Conservation (phyloP, 2,329 filamentous ascomycete species). For the Colletotrichum sp. region DNA sequence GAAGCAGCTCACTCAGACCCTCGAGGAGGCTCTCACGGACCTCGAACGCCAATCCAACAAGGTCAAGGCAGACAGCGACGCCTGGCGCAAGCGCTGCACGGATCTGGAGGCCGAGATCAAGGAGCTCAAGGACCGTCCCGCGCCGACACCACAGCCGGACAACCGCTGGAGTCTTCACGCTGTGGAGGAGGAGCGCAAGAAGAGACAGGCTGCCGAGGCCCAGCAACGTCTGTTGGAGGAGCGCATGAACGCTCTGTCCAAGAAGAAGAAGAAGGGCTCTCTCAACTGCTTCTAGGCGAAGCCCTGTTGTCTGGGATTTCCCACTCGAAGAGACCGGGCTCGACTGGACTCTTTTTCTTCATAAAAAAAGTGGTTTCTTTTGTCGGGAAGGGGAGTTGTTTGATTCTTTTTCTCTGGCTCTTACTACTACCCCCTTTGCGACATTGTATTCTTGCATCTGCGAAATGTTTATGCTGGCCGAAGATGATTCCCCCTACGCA, state of each 20-base stretch:
- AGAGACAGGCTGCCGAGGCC: conserved; percentile 86
- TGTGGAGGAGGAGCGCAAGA: conserved; percentile 95
- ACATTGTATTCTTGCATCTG: conserved; percentile 5
- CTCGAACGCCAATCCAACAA: conserved; percentile 91
- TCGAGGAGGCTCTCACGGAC: conserved; percentile 95
- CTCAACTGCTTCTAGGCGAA: conserved; percentile 90
- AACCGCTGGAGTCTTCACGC: conserved; percentile 78
- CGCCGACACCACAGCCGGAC: conserved; percentile 52
- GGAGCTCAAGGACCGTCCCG: conserved; percentile 60
- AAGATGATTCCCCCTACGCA: conserved; percentile 21
- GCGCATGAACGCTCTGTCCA: conserved; percentile 88
- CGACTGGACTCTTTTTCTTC: conserved; percentile 27
- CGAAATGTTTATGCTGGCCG: conserved; percentile 15
- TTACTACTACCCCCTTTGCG: conserved; percentile 15
- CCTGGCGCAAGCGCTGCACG: conserved; percentile 85
- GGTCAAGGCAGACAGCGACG: conserved; percentile 87
- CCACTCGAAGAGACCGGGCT: background rate
- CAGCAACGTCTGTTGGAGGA: conserved; percentile 90
- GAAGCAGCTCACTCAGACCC: conserved; percentile 92
- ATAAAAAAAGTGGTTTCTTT: background rate
- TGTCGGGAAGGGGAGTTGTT: background rate
- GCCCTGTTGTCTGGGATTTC: conserved; percentile 20
- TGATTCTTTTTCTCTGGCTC: conserved; percentile 8
- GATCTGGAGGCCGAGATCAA: conserved; percentile 76
- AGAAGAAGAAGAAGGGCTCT: conserved; percentile 93